Evolutionary conservation across 805 yeast species (phyloP), one percentile per base, ranked within the genome.

Genomic region (Phaffomyces opuntiae): DNA sequence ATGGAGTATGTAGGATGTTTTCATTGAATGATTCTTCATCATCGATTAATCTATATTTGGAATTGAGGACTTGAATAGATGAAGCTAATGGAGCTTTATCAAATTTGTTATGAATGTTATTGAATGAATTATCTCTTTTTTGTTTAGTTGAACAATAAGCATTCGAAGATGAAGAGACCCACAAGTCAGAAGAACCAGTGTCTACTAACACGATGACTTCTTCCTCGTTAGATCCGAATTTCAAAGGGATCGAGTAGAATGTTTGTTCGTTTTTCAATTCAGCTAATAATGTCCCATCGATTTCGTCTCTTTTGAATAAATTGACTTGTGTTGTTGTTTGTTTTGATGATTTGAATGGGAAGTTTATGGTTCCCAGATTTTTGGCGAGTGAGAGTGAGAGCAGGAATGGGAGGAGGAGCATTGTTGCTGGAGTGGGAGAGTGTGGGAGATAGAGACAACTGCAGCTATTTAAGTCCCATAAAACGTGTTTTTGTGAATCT

Each of bases 151-250:
- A 17, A 47, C 70, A 66, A 42, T 52, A 64, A 2, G 64, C 57
- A 44, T 66, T 66, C 1, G 39, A 35, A 3, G 48, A 35, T 57
- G 59, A 46, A 12, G 49, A 48, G 38, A 65, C 60, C 69, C 69
- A 65, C 24, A 65, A 54, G 40, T 65, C 69, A 3, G 67, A 55
- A 3, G 67, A 62, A 0, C 68, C 69, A 1, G 68, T 65, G 40
- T 65, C 70, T 4, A 65, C 39, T 42, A 63, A 44, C 8, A 62
- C 66, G n/a, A 47, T 48, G 7, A 65, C 53, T 17, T 53, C 44
- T 24, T 58, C 57, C 14, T 40, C 43, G 11, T 43, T 24, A 13
- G 53, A 47, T 3, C 49, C 53, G 16, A 54, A 16, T 19, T 45
- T 39, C 21, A 53, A 25, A 17, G 45, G 40, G 24, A 44, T 41